Conservation (phyloP, 495 filamentous ascomycete species). For the Penicillium simplicissimum region DNA sequence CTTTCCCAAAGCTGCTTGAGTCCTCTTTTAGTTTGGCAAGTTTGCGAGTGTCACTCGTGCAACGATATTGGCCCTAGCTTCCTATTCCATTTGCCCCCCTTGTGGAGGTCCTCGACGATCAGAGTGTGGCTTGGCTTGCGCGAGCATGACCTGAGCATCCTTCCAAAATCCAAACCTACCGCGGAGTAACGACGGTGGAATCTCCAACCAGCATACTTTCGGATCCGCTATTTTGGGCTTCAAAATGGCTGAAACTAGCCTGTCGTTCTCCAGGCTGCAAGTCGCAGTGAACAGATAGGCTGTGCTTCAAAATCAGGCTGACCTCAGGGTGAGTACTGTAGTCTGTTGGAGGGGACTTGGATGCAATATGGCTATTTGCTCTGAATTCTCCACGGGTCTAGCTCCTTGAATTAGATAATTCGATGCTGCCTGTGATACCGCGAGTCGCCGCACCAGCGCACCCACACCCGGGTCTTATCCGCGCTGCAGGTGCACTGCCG, state of each 20-base stretch:
- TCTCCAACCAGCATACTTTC: background rate
- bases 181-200: background rate
- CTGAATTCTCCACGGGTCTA: background rate
- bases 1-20: background rate
- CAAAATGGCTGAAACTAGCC: conserved; percentile 18
- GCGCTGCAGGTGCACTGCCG: conserved; percentile 16
- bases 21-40: background rate
- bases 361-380: no score
- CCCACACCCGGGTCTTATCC: conserved; percentile 7
- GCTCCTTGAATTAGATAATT: background rate
- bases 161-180: background rate
- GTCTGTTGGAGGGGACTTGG: no score
- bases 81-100: background rate
- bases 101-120: background rate
- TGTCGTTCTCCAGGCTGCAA: conserved; percentile 27
- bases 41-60: background rate
- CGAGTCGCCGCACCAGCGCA: background rate
- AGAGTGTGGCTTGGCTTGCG: background rate
- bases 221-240: background rate
- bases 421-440: conserved; percentile 2
- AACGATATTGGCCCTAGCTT: background rate
- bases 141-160: no score
- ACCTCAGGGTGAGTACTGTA: no score
- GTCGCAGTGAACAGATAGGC: conserved; percentile 12
- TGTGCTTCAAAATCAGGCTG: background rate